Base-by-base conservation (phyloP, 148 eudicot species). In the Pouteria glomerata region DNA sequence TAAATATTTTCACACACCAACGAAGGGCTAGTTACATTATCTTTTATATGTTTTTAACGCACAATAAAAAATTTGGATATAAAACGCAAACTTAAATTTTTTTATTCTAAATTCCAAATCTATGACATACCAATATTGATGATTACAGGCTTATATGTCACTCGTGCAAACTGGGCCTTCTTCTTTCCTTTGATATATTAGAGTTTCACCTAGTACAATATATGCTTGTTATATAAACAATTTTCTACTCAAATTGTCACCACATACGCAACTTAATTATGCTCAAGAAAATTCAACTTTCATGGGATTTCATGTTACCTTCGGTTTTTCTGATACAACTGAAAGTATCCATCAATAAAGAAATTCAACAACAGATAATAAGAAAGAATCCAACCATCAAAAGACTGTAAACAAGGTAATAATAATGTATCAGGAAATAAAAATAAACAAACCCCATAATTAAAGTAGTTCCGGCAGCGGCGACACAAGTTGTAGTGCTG, bases 391-490 rank as follows among this genome's bases (percentile, higher is more conserved):
- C 37, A 39, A 27, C 19, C 24, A 12, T 15, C 11, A 53, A 48
- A n/a, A 16, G 18, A 42, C 29, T 6, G 42, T 8, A 61, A 67
- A 68, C 60, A 30, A 16, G n/a, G 11, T 27, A 21, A n/a, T 37
- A 16, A 37, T 50, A 26, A 12, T 39, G 15, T 19, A 57, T 37
- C 14, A 63, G 41, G 26, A 51, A 58, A 12, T 5, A 33, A 37
- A 39, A 66, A n/a, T 45, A 68, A 73, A 82, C 86, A 34, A 53
- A 95, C 98, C 98, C 97, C 48, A 88, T 69, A 69, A 91, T 69
- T 74, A 95, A 81, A 73, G 90, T 74, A 51, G 91, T 84, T 55
- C 96, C 91, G 51, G 93, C 92, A 74, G 96, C 86, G 48, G 98
- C 98, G 79, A 85, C 75, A 76, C 87, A 88, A 69, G 93, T 75